phyloP scores from a whole-genome alignment of 2,329 filamentous ascomycete genomes.

The Cercospora nicotianae region DNA sequence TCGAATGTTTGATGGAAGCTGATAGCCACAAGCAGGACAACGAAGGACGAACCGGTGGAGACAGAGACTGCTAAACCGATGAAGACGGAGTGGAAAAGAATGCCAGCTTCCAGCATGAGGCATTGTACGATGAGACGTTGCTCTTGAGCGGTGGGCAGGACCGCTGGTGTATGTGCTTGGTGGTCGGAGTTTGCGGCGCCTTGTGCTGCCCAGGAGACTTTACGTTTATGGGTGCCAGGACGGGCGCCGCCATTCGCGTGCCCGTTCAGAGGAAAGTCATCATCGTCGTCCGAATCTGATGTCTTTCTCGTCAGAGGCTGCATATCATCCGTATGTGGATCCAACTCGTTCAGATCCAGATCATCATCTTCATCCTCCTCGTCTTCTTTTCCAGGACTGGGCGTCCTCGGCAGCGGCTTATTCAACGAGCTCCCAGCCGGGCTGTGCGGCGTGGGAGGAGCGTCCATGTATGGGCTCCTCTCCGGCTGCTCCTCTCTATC shows the following conservation, averaged over 20 bases:
- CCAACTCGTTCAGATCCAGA: conserved; percentile 40
- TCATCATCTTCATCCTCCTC: conserved; percentile 34
- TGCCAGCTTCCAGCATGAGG: conserved; percentile 72
- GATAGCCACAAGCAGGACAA: conserved; percentile 67
- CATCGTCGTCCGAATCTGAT: conserved; percentile 18
- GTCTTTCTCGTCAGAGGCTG: conserved; percentile 29
- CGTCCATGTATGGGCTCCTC: conserved; percentile 27
- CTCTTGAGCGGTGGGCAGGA: conserved; percentile 44
- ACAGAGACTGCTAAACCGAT: conserved; percentile 73
- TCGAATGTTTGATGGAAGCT: conserved; percentile 71
- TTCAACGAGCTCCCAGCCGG: conserved; percentile 25
- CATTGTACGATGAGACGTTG: conserved; percentile 71
- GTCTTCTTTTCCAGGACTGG: conserved; percentile 14
- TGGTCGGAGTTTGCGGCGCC: not conserved
- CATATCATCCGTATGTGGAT: conserved; percentile 28
- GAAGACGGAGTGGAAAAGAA: conserved; percentile 76
- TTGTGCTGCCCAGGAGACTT: conserved; percentile 28
- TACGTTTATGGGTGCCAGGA: conserved; percentile 19
- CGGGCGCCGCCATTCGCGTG: conserved; percentile 20
- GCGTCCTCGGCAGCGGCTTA: conserved; percentile 37
- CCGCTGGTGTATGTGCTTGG: conserved; percentile 18
- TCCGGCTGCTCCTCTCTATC: conserved; percentile 20
- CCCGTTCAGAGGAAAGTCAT: conserved; percentile 18
- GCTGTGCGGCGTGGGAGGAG: conserved; percentile 17
- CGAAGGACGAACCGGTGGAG: conserved; percentile 63